phyloP scores from a whole-genome alignment of 176 grass and related monocot genomes.

The Rhynchospora pubera region DNA sequence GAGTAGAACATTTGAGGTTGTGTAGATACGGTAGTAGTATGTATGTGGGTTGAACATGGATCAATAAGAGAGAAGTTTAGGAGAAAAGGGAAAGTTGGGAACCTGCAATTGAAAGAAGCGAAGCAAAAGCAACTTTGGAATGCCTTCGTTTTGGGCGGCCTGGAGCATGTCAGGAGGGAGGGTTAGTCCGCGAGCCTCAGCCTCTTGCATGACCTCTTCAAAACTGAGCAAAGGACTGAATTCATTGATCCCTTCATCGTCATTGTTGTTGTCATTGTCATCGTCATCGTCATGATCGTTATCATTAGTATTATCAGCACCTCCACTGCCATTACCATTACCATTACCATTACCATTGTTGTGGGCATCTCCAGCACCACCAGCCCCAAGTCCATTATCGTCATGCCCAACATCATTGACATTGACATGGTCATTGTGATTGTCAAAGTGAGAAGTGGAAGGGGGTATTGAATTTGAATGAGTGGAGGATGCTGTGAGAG shows the following conservation, averaged over 20 bases:
- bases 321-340: too few relatives aligned
- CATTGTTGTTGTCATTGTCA: too few relatives aligned
- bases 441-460: too few relatives aligned
- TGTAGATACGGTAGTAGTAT: not conserved
- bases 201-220: conserved; percentile 50
- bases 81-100: not conserved
- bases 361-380: not conserved
- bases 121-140: conserved; percentile 53
- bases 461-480: too few relatives aligned
- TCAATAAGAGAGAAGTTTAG: not conserved
- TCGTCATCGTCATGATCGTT: conserved; percentile 1
- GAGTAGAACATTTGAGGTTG: not conserved
- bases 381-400: too few relatives aligned
- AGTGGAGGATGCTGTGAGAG: too few relatives aligned
- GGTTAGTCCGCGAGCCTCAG: conserved; percentile 33
- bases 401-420: too few relatives aligned
- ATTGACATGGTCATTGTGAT: too few relatives aligned
- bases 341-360: too few relatives aligned
- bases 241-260: conserved; percentile 17
- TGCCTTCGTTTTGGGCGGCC: conserved; percentile 52
- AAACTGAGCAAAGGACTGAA: conserved; percentile 59
- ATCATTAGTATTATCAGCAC: not conserved
- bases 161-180: conserved; percentile 69
- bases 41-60: not conserved
- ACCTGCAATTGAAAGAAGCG: conserved; percentile 79